Evolutionary conservation across 164 flowering plant genomes (phyloP), one percentile per base, ranked within the genome.

Genomic region (Tetracentron sinense): DNA sequence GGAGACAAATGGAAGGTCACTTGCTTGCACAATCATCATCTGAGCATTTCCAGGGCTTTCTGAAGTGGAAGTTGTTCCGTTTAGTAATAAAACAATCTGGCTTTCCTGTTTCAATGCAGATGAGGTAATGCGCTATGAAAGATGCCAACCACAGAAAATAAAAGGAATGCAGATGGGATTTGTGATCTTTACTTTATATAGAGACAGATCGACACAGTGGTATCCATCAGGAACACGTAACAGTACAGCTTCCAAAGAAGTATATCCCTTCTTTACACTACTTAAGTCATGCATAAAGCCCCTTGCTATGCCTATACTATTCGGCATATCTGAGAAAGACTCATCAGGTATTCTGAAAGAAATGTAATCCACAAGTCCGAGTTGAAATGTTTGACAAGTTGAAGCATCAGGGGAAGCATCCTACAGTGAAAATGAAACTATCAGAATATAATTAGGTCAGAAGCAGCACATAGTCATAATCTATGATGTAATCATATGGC

Each of bases 171-270:
- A 49, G 2, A 49, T 28, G 31, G 15, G 33, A 42, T 20, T 8
- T 10, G 19, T 26, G 42, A n/a, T 49, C 25, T 31, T 72, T 81
- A 92, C 99, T 80, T 92, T 95, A 66, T 95, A 95, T 8, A 87
- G 75, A n/a, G 96, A 87, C 27, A 95, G 75, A 70, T 95, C 99
- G 58, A 88, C 88, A 72, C 97, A 92, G 35, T 78, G 62, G 63
- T 78, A 92, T 56, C 83, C 87, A 68, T 74, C 76, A 35, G 96
- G 95, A 60, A 87, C 62, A 65, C 76, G 67, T 56, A 95, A 66
- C 58, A 89, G 49, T 38, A 78, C 79, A 63, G 89, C 89, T 76
- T 90, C 94, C 62, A 82, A 49, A 55, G 81, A 78, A 42, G 71
- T 26, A 55, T 61, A 62, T 7, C 78, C 79, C 30, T 66, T 68